Evolutionary conservation across 2,329 filamentous ascomycete genomes (phyloP).

Genomic region (Xylariaceae sp.): DNA sequence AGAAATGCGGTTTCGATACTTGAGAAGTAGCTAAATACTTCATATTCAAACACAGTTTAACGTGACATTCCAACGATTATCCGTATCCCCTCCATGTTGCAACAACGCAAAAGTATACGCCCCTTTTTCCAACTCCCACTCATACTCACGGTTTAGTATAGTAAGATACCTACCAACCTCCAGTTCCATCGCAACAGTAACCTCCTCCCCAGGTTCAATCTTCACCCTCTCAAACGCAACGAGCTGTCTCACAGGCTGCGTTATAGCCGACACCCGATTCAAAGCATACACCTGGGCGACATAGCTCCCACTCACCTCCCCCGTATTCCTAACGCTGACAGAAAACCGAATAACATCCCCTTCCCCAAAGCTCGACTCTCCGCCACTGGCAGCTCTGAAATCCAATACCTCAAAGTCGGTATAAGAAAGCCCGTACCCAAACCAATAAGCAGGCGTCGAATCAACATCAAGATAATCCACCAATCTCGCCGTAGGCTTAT

Average conservation of each 20-base stretch:
- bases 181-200: slow-evolving; percentile 33
- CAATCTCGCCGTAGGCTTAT: slow-evolving; percentile 29
- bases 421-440: slow-evolving; percentile 37
- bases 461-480: slow-evolving; percentile 32
- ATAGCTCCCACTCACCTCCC: slow-evolving; percentile 34
- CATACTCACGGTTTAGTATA: slow-evolving; percentile 39
- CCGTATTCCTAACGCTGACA: slow-evolving; percentile 34
- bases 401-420: slow-evolving; percentile 28
- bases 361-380: slow-evolving; percentile 13
- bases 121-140: slow-evolving; percentile 45
- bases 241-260: slow-evolving; percentile 42
- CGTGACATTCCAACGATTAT: slow-evolving; percentile 38
- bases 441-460: slow-evolving; percentile 32
- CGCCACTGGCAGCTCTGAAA: slow-evolving; percentile 25
- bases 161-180: slow-evolving; percentile 42
- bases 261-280: slow-evolving; percentile 37
- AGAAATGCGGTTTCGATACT: too few relatives aligned
- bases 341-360: slow-evolving; percentile 37
- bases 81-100: slow-evolving; percentile 37
- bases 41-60: slow-evolving; percentile 33
- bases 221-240: slow-evolving; percentile 42
- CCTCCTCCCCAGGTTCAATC: slow-evolving; percentile 33
- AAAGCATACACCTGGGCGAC: slow-evolving; percentile 42
- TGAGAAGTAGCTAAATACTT: too few relatives aligned
- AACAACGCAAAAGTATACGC: slow-evolving; percentile 41